phyloP scores from a whole-genome alignment of 495 filamentous ascomycete species.

The Talaromyces borbonicus region DNA sequence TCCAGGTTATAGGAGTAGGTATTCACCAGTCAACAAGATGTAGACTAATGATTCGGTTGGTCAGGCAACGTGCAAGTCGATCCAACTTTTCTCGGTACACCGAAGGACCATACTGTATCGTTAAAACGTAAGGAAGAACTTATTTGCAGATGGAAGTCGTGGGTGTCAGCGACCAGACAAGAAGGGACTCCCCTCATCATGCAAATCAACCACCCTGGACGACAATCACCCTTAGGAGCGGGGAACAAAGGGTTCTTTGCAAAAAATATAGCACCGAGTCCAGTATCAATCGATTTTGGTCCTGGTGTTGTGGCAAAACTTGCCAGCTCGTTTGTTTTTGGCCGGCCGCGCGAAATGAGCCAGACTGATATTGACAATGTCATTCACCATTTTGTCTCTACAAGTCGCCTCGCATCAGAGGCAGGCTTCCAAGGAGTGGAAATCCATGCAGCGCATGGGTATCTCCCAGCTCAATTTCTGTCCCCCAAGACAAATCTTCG shows the following conservation, averaged over 20 bases:
- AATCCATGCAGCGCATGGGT: conserved; percentile 65
- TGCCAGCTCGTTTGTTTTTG: conserved; percentile 26
- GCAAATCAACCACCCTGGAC: conserved; percentile 50
- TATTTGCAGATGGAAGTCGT: conserved; percentile 33
- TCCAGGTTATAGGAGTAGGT: no score
- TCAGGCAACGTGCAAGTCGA: conserved; percentile 49
- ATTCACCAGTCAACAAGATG: background rate
- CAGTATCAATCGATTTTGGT: conserved; percentile 31
- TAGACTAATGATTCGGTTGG: background rate
- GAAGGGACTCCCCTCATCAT: conserved; percentile 40
- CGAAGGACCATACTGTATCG: conserved; percentile 32
- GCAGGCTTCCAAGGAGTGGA: conserved; percentile 75
- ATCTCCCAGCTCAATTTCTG: conserved; percentile 64
- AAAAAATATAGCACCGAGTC: conserved; percentile 37
- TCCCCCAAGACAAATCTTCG: conserved; percentile 53
- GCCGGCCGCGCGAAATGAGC: conserved; percentile 38
- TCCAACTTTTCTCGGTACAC: conserved; percentile 35
- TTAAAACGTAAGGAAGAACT: conserved; percentile 19
- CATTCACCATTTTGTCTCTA: conserved; percentile 36
- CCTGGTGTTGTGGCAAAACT: conserved; percentile 25
- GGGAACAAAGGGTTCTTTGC: conserved; percentile 37
- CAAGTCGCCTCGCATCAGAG: conserved; percentile 35
- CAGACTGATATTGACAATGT: conserved; percentile 38
- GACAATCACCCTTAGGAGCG: conserved; percentile 39
- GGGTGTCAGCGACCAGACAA: conserved; percentile 35